Conservation (phyloP, 78 protist genomes). For the Salpingoeca rosetta region DNA sequence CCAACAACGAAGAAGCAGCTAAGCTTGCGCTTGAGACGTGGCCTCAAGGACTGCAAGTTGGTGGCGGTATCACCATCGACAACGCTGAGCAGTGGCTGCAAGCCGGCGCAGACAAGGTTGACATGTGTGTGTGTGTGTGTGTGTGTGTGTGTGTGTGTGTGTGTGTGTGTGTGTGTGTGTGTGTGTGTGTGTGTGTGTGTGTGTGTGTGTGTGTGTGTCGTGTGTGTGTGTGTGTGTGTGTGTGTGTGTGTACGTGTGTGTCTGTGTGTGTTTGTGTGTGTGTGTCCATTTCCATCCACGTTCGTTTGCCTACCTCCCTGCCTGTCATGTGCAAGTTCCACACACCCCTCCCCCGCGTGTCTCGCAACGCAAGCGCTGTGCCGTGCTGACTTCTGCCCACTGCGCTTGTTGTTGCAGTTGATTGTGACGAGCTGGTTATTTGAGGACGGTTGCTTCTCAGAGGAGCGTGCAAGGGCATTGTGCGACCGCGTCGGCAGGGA, state of each 20-base stretch:
- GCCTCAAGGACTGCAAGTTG: slow-evolving; percentile 39
- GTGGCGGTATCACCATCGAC: slow-evolving; percentile 34
- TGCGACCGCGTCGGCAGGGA: slow-evolving; percentile 17
- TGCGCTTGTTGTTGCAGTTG: slow-evolving; percentile 7
- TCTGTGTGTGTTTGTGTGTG: background rate
- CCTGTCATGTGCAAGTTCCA: too few species aligned
- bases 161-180: background rate
- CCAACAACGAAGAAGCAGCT: slow-evolving; percentile 39
- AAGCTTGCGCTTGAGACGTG: slow-evolving; percentile 13
- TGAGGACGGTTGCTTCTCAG: background rate
- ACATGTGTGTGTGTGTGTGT: background rate
- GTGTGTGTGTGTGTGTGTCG: background rate
- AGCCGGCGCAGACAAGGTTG: slow-evolving; percentile 28
- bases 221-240: background rate
- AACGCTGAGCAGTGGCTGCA: slow-evolving; percentile 33
- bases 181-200: background rate
- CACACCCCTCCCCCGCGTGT: too few species aligned
- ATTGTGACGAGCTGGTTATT: slow-evolving; percentile 38
- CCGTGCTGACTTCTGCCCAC: too few species aligned
- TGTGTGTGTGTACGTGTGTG: too few species aligned
- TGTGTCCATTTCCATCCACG: background rate
- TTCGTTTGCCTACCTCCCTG: background rate
- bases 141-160: background rate
- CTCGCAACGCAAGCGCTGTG: too few species aligned
- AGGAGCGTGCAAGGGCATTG: background rate